These are phyloP conservation scores for Cenchrus americanus DNA, from an alignment of 176 grass and related monocot species.

Conservation along the genomic window DNA sequence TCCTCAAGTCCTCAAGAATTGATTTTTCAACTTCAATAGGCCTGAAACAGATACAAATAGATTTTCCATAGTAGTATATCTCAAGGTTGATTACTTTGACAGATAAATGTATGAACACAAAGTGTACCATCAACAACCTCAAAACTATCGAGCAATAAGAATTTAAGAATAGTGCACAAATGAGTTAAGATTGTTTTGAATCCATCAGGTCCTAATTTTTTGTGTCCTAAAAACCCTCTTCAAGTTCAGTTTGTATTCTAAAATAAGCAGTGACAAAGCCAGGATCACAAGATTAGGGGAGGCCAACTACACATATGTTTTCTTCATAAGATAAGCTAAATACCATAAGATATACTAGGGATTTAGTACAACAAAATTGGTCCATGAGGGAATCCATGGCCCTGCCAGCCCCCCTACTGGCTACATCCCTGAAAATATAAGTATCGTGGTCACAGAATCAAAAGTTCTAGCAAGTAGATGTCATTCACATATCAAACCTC, in stretches of 20 bases:
- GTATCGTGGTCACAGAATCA: not conserved
- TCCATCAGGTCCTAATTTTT: not conserved
- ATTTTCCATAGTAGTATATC: constrained; percentile 5
- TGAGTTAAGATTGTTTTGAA: not conserved
- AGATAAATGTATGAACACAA: constrained; percentile 24
- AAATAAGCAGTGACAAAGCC: not conserved
- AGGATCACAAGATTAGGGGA: too few species aligned
- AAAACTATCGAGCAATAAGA: not conserved
- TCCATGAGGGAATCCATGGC: too few species aligned
- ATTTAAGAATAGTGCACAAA: not conserved
- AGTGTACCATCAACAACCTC: not conserved
- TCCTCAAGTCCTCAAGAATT: constrained; percentile 84
- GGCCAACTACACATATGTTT: too few species aligned
- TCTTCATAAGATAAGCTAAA: too few species aligned
- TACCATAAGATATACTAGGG: too few species aligned
- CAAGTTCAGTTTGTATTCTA: not conserved
- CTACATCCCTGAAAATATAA: too few species aligned
- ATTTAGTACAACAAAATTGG: too few species aligned
- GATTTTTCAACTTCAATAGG: constrained; percentile 80
- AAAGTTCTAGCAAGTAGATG: constrained; percentile 15
- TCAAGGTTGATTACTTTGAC: constrained; percentile 37
- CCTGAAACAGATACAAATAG: constrained; percentile 57
- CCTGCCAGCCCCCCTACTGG: too few species aligned
- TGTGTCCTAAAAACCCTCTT: not conserved
- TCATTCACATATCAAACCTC: not conserved